Conservation (phyloP, 1,284 basidiomycete species). For the Pseudozyma pruni region DNA sequence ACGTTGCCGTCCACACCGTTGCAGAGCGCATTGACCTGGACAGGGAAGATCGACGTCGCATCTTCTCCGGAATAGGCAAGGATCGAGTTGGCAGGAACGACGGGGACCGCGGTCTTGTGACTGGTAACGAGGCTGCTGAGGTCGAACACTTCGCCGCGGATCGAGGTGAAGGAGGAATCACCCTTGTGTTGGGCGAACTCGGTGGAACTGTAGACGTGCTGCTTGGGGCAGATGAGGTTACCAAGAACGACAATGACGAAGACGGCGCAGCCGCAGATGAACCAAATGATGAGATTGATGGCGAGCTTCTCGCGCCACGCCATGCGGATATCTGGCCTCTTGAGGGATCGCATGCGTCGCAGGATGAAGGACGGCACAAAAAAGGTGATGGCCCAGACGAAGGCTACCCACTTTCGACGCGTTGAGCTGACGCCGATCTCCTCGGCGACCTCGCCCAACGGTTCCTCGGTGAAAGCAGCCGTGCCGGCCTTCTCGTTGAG, state of each 20-base stretch:
- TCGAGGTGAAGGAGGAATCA: constrained; percentile 79
- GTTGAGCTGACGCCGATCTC: constrained; percentile 82
- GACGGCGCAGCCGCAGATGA: constrained; percentile 84
- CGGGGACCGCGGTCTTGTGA: constrained; percentile 78
- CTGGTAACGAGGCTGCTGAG: constrained; percentile 69
- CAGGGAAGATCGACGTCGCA: constrained; percentile 86
- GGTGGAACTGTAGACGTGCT: constrained; percentile 84
- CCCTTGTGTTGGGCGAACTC: constrained; percentile 82
- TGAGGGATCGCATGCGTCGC: constrained; percentile 83
- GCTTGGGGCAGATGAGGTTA: constrained; percentile 88
- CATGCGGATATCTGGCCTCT: constrained; percentile 90
- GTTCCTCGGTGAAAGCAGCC: constrained; percentile 52
- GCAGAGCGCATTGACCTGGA: constrained; percentile 95
- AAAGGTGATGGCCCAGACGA: constrained; percentile 91
- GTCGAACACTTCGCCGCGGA: constrained; percentile 94
- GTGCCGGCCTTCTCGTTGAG: constrained; percentile 62
- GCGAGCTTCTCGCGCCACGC: constrained; percentile 98
- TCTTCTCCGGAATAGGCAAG: constrained; percentile 84
- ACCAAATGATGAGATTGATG: constrained; percentile 92
- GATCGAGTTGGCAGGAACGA: constrained; percentile 80
- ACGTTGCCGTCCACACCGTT: constrained; percentile 83
- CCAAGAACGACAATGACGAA: constrained; percentile 94
- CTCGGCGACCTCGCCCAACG: constrained; percentile 78
- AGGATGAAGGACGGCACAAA: constrained; percentile 84
- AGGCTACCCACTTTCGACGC: constrained; percentile 84